Conservation (phyloP, 768 basidiomycete genomes). For the button mushroom (Agaricus bisporus) region DNA sequence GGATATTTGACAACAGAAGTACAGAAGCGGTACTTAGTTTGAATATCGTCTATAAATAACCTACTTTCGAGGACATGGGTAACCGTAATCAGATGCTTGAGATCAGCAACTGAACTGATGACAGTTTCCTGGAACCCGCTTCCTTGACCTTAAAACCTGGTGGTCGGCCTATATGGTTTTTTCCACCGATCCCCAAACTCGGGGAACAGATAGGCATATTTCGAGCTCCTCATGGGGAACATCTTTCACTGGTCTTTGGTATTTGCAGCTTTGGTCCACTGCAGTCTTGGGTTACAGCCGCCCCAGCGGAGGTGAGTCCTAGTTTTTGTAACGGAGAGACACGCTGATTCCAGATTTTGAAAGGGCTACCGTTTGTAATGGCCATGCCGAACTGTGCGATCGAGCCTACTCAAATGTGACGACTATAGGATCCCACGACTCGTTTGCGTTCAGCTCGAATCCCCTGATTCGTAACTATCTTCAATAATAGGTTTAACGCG, state of each 20-base stretch:
- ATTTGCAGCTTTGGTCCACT: neutral
- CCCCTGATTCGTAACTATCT: conserved; percentile 35
- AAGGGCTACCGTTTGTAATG: conserved; percentile 55
- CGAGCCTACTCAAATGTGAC: conserved; percentile 49
- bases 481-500: neutral
- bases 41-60: neutral
- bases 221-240: neutral
- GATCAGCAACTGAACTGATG: neutral
- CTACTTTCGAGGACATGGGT: conserved; percentile 1
- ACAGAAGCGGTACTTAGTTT: neutral
- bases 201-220: neutral
- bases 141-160: conserved; percentile 2
- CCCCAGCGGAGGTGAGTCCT: conserved; percentile 1
- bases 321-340: no score
- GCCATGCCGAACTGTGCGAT: conserved; percentile 55
- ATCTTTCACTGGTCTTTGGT: neutral
- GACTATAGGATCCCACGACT: conserved; percentile 49
- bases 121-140: neutral
- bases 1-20: neutral
- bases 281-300: neutral
- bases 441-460: conserved; percentile 43
- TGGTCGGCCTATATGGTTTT: neutral
- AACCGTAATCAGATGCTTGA: conserved; percentile 2
- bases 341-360: neutral
- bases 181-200: neutral